Conservation (phyloP, 108 stramenopile species). For the Discostella pseudostelligera region DNA sequence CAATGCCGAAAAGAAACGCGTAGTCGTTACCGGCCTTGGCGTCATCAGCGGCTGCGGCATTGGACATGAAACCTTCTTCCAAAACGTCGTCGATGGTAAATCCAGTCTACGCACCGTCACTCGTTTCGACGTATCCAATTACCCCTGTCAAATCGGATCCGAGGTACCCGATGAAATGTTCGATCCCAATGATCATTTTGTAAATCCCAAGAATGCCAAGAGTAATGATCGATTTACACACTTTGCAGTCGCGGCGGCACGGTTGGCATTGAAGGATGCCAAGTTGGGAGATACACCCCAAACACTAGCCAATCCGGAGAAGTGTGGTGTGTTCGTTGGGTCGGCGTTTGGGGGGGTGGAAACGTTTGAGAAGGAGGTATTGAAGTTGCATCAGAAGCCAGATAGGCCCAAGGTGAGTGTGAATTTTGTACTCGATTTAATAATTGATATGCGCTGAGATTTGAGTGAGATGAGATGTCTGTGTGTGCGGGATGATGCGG, state of each 20-base stretch:
- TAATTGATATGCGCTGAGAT: too few species aligned
- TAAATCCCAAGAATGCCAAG: constrained; percentile 85
- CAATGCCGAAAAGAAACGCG: constrained; percentile 50
- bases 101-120: constrained; percentile 70
- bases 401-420: constrained; percentile 80
- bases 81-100: constrained; percentile 70
- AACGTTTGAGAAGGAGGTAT: constrained; percentile 90
- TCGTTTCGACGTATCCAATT: constrained; percentile 79
- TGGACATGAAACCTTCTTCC: constrained; percentile 83
- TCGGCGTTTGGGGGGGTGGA: constrained; percentile 95
- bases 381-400: constrained; percentile 81
- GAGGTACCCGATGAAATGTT: constrained; percentile 90
- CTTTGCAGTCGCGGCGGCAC: constrained; percentile 90
- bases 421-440: too few species aligned
- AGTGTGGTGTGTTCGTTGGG: constrained; percentile 92
- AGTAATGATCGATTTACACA: constrained; percentile 96
- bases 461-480: too few species aligned
- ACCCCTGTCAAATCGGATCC: constrained; percentile 86
- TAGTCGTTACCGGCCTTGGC: constrained; percentile 94
- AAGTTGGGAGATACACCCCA: constrained; percentile 78
- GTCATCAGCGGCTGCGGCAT: constrained; percentile 91
- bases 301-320: constrained; percentile 70
- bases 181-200: constrained; percentile 79
- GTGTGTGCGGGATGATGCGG: too few species aligned
- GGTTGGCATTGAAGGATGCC: constrained; percentile 87